Evolutionary conservation across 768 basidiomycete species (phyloP), one percentile per base, ranked within the genome.

Genomic region (Boletus pseudopeckii): DNA sequence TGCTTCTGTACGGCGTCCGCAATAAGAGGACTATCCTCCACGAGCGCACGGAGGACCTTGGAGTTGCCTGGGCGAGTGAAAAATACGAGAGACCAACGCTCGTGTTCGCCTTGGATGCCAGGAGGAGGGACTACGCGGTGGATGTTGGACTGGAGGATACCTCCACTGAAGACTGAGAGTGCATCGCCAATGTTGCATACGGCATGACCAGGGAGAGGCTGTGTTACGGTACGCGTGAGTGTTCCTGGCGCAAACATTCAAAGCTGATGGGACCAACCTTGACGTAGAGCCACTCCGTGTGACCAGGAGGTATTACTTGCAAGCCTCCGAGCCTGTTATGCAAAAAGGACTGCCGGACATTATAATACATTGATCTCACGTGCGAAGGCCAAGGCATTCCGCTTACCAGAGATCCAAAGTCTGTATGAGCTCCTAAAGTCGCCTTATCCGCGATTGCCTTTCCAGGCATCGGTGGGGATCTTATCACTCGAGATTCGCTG

Each of bases 291-390:
- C 87, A 89, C 20, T 77, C 66, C 24, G 83, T 78, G 7, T 76
- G 63, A 14, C 81, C 84, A 1, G 84, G 85, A 1, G 78, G 77
- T 44, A 86, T 72, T 0, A 88, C 85, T 55, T 88, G 87, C 4
- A 89, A 71, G 0, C 87, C 87, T 4, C 87, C 86, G 0, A 88
- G 77, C 2, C 76, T 77, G 63, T 88, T 88, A 60, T 87, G 84
- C 52, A 89, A 71, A 72, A 88, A 82, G 0, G 84, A 83, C 80
- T 84, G 53, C 28, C 15, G 17, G 20, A n/a, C 5, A 17, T 36
- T 17, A 47, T 24, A 14, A n/a, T 28, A 2, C 28, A 30, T 22
- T 7, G 13, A 15, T 28, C 4, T 20, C 4, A 13, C 7, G 10
- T 20, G 32, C 30, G 43, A 28, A 2, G 37, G 17, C 7, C 22